Base-by-base conservation (phyloP, 345 rosid species). In the Brassica incana region DNA sequence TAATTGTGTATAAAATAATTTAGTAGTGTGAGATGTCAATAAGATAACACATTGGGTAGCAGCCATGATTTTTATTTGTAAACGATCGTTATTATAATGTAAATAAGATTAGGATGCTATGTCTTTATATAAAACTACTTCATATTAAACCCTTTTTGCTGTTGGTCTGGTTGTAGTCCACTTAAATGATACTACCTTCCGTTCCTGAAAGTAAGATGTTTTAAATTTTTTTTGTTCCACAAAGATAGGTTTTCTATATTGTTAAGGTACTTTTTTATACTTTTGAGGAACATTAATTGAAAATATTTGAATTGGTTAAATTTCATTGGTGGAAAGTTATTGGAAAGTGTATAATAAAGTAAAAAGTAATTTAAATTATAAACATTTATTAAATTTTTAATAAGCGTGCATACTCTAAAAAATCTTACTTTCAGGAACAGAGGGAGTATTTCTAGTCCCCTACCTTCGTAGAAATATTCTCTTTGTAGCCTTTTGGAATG, bases 161-260 rank as follows among this genome's bases (percentile, higher is more conserved):
- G 83, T 75, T 75, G 79, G 83, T 80, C 75, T 75, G 83, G 83
- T 69, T 75, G 76, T 80, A 64, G 64, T 75, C 79, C 83, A 80
- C 82, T 80, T 36, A 60, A 56, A 20, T 40, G 23, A 6, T 64
- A 64, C 27, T 36, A 45, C 15, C 54, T 45, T 45, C 3, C 54
- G 15, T 12, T 45, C 54, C 54, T 45, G 12, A 15, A 45, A 45
- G 12, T 12, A 45, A 18, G 18, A 18, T 18, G 18, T 18, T 18
- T 18, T 18, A 18, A 0, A 18, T 18, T 18, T 18, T 18, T 18
- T 18, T 18, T 18, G 18, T 18, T 18, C 18, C 18, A 18, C 18
- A 18, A 18, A 18, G 18, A 18, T 18, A 18, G 18, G 18, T 18
- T 18, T 18, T 18, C 18, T 18, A 18, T 18, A 18, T 18, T 18